Percentiles rank a stretch among this genome's conserved stretches.
These are phyloP conservation scores for Simplicillium sp. DNA, from an alignment of 2,329 filamentous ascomycete genomes.

Conservation along the genomic window DNA sequence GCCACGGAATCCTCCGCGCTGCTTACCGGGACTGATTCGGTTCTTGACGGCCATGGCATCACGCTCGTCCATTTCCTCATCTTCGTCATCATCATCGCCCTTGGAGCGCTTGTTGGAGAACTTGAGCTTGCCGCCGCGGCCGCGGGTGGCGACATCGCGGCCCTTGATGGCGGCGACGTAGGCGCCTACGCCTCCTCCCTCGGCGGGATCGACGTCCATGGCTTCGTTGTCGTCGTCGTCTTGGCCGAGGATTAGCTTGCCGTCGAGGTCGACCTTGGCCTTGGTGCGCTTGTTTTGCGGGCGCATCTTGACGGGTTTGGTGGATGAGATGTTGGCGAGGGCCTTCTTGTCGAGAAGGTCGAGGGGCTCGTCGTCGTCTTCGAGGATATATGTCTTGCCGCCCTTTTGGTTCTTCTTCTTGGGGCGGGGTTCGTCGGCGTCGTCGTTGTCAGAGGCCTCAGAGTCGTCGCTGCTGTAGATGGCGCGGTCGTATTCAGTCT, in stretches of 20 bases:
- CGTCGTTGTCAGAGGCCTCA: constrained; percentile 44
- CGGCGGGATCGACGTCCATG: constrained; percentile 55
- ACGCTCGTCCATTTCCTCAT: constrained; percentile 42
- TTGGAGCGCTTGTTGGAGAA: constrained; percentile 54
- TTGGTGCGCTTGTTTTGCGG: constrained; percentile 48
- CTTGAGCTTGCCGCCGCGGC: constrained; percentile 59
- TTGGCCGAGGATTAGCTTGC: constrained; percentile 67
- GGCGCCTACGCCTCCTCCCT: constrained; percentile 51
- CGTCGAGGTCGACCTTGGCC: constrained; percentile 64
- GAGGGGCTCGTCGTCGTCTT: constrained; percentile 89
- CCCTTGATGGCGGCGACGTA: constrained; percentile 61
- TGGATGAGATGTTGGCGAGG: constrained; percentile 86
- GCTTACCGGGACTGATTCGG: constrained; percentile 28
- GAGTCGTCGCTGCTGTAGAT: constrained; percentile 74
- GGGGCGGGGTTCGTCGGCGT: constrained; percentile 34
- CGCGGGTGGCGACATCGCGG: constrained; percentile 54
- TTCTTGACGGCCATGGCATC: constrained; percentile 44
- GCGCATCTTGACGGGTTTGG: constrained; percentile 62
- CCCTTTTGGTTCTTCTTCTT: constrained; percentile 47
- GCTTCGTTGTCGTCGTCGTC: constrained; percentile 42
- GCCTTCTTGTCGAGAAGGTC: constrained; percentile 86
- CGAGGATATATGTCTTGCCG: constrained; percentile 76
- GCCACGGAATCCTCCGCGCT: constrained; percentile 20
- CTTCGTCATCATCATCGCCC: constrained; percentile 33
- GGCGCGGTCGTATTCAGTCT: constrained; percentile 93